Evolutionary conservation across 805 yeast species (phyloP).

Genomic region (Cyberlindnera samutprakarnensis): DNA sequence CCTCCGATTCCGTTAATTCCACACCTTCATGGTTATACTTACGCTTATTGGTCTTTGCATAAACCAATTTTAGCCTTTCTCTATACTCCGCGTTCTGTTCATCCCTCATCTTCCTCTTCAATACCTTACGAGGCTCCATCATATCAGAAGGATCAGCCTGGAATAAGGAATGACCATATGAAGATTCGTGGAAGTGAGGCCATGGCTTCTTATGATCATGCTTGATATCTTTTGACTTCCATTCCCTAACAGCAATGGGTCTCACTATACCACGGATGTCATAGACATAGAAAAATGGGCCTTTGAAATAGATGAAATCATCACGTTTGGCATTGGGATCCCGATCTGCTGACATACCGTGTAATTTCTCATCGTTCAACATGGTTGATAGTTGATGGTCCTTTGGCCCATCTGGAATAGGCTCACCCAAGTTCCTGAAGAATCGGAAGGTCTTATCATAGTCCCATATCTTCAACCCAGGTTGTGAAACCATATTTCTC

Average conservation of each 20-base stretch:
- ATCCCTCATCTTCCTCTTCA: conserved; percentile 21
- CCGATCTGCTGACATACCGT: conserved; percentile 83
- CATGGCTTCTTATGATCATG: conserved; percentile 24
- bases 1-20: neutral
- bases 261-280: conserved; percentile 72
- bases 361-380: conserved; percentile 74
- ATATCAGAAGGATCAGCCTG: conserved; percentile 44
- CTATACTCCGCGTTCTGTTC: conserved; percentile 32
- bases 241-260: conserved; percentile 79
- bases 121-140: conserved; percentile 33
- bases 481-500: conserved; percentile 39
- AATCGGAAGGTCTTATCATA: conserved; percentile 80
- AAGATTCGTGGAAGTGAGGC: conserved; percentile 57
- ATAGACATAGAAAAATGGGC: conserved; percentile 68
- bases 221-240: conserved; percentile 38
- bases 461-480: conserved; percentile 66
- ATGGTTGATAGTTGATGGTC: conserved; percentile 47
- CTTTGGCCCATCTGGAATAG: conserved; percentile 11
- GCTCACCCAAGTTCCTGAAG: conserved; percentile 52
- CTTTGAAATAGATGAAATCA: conserved; percentile 75
- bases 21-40: neutral
- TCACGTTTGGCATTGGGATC: conserved; percentile 82
- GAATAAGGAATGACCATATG: conserved; percentile 74
- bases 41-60: conserved; percentile 3
- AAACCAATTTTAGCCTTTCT: conserved; percentile 22